Evolutionary conservation across 305 asterid species (phyloP).

Genomic region (Fraxinus sp.): DNA sequence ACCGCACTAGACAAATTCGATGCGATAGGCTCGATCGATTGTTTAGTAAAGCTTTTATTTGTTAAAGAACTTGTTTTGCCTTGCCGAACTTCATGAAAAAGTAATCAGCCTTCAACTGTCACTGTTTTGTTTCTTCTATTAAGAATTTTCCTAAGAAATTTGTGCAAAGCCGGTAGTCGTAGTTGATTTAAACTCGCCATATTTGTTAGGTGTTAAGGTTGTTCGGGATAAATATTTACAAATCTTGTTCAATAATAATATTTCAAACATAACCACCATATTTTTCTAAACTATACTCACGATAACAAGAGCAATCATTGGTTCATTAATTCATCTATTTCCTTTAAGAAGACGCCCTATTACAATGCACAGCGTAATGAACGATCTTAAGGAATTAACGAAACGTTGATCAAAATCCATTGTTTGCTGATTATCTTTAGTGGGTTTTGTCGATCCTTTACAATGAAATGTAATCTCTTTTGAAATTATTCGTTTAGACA

Average conservation of each 20-base stretch:
- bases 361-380: background rate
- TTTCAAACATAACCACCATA: background rate
- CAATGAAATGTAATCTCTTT: background rate
- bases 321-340: too few species aligned
- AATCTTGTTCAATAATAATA: too few species aligned
- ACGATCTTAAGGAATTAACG: too few species aligned
- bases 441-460: conserved; percentile 13
- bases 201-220: background rate
- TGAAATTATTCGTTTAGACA: conserved; percentile 9
- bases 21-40: too few species aligned
- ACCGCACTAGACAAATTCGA: too few species aligned
- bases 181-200: background rate
- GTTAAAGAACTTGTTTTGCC: too few species aligned
- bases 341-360: background rate
- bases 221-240: too few species aligned
- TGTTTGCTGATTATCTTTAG: background rate
- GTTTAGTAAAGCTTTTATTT: too few species aligned
- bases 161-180: background rate
- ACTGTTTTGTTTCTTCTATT: background rate
- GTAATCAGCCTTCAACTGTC: background rate
- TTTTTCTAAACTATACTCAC: background rate
- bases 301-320: background rate
- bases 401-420: background rate
- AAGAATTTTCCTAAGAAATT: too few species aligned
- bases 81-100: background rate